Evolutionary conservation across 1,139 yeast genomes (phyloP).

Genomic region (Scheffersomyces lignicola): DNA sequence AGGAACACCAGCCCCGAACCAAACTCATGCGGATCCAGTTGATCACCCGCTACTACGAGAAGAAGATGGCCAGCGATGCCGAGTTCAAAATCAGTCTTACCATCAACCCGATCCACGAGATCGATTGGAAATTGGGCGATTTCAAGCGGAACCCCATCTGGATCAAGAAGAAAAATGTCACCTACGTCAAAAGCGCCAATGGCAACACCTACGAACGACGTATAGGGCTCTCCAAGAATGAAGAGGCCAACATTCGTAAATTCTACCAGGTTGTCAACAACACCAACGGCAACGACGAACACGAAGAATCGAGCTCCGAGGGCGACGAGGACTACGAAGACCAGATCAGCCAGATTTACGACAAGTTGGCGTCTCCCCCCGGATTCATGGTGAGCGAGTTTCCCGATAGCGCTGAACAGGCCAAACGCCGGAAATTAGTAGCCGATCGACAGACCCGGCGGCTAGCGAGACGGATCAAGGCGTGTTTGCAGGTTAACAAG

Average conservation of each 20-base stretch:
- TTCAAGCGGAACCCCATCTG: conserved; percentile 41
- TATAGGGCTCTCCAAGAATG: conserved; percentile 28
- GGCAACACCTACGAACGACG: conserved; percentile 7
- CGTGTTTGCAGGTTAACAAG: conserved; percentile 13
- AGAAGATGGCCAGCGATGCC: conserved; percentile 20
- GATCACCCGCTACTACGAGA: conserved; percentile 21
- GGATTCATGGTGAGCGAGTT: conserved; percentile 65
- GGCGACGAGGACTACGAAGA: conserved; percentile 18
- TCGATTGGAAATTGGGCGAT: conserved; percentile 46
- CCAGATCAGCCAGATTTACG: conserved; percentile 28
- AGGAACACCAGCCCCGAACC: not conserved
- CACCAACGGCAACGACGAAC: conserved; percentile 15
- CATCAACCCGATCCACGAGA: conserved; percentile 26
- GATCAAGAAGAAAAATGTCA: conserved; percentile 19
- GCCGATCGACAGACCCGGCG: conserved; percentile 19
- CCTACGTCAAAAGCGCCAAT: conserved; percentile 10
- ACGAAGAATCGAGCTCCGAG: conserved; percentile 15
- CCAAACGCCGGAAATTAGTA: conserved; percentile 15
- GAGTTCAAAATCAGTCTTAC: conserved; percentile 25
- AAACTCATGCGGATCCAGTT: conserved; percentile 1
- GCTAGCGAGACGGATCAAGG: conserved; percentile 17
- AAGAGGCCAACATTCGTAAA: conserved; percentile 28
- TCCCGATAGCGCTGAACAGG: conserved; percentile 57
- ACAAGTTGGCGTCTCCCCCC: conserved; percentile 60
- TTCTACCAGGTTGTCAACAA: conserved; percentile 24